Conservation (phyloP, 2,329 filamentous ascomycete genomes). For the Coniochaeta hoffmannii region DNA sequence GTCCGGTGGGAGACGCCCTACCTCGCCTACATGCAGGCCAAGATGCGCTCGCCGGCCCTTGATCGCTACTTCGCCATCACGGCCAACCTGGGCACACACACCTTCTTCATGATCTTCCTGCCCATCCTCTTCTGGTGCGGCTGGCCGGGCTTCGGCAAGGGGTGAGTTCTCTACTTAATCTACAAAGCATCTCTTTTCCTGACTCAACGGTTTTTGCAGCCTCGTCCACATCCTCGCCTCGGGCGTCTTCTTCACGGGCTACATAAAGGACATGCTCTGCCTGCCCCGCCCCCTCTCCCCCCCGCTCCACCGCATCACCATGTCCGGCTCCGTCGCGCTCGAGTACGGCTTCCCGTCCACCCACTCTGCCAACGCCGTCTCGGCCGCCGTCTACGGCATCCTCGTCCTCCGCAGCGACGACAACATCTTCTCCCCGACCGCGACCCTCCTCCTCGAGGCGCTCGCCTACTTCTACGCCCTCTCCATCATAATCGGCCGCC, state of each 20-base stretch:
- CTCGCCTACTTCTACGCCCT: slow-evolving; percentile 76
- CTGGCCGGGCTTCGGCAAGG: slow-evolving; percentile 75
- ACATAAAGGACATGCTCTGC: slow-evolving; percentile 89
- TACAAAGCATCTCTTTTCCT: background rate
- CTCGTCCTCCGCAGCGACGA: slow-evolving; percentile 60
- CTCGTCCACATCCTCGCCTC: slow-evolving; percentile 69
- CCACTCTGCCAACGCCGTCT: slow-evolving; percentile 94
- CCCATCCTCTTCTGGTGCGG: slow-evolving; percentile 97
- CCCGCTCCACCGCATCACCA: slow-evolving; percentile 87
- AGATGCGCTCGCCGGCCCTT: slow-evolving; percentile 71
- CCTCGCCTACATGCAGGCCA: slow-evolving; percentile 77
- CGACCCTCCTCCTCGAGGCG: slow-evolving; percentile 56
- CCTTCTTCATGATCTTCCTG: slow-evolving; percentile 95
- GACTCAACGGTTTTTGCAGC: slow-evolving; percentile 24
- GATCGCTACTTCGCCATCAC: slow-evolving; percentile 97
- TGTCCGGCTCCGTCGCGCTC: slow-evolving; percentile 90
- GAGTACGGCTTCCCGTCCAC: slow-evolving; percentile 98
- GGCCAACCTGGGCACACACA: slow-evolving; percentile 94
- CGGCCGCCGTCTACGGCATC: slow-evolving; percentile 79
- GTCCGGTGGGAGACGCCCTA: slow-evolving; percentile 94
- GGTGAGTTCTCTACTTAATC: slow-evolving; percentile 36
- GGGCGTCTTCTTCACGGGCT: slow-evolving; percentile 83
- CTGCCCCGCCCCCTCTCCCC: slow-evolving; percentile 87
- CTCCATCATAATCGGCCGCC: slow-evolving; percentile 82
- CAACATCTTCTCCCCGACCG: slow-evolving; percentile 51